These are phyloP conservation scores for Phialemoniopsis sp. DNA, from an alignment of 2,329 filamentous ascomycete species.

Conservation along the genomic window DNA sequence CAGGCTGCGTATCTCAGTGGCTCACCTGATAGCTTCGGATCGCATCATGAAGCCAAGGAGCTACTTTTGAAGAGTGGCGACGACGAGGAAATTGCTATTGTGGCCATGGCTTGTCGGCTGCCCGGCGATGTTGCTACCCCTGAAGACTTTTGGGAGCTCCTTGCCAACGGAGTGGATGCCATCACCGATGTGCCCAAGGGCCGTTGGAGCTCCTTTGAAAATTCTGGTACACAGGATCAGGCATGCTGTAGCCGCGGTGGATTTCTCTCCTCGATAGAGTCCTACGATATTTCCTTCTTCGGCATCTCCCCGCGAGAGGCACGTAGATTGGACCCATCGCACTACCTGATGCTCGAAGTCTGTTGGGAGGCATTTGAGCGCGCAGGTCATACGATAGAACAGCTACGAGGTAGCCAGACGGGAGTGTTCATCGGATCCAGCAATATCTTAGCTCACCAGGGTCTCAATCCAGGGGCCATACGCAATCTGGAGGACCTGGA, in stretches of 20 bases:
- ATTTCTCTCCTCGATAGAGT: slow-evolving; percentile 14
- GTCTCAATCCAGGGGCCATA: slow-evolving; percentile 7
- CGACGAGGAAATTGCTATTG: slow-evolving; percentile 18
- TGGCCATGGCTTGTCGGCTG: slow-evolving; percentile 26
- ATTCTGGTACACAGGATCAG: slow-evolving; percentile 31
- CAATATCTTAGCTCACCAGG: slow-evolving; percentile 13
- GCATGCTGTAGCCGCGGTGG: slow-evolving; percentile 14
- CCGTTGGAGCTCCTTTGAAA: slow-evolving; percentile 19
- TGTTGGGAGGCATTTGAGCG: slow-evolving; percentile 20
- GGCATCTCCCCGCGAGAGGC: slow-evolving; percentile 19
- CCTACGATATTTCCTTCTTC: slow-evolving; percentile 17
- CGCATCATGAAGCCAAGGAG: not conserved
- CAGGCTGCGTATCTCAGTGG: slow-evolving; percentile 14
- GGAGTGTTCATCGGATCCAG: slow-evolving; percentile 19
- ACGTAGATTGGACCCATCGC: slow-evolving; percentile 14
- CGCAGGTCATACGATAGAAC: slow-evolving; percentile 15
- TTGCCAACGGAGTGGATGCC: slow-evolving; percentile 18
- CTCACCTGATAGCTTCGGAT: no score
- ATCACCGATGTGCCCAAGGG: slow-evolving; percentile 17
- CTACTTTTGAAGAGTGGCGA: not conserved
- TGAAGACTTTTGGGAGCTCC: slow-evolving; percentile 26
- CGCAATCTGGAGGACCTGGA: slow-evolving; percentile 12
- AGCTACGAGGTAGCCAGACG: slow-evolving; percentile 15
- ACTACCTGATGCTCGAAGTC: slow-evolving; percentile 17
- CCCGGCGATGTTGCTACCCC: slow-evolving; percentile 22